Conservation (phyloP, 1,284 basidiomycete species). For the Sanguinoderma infundibulare region DNA sequence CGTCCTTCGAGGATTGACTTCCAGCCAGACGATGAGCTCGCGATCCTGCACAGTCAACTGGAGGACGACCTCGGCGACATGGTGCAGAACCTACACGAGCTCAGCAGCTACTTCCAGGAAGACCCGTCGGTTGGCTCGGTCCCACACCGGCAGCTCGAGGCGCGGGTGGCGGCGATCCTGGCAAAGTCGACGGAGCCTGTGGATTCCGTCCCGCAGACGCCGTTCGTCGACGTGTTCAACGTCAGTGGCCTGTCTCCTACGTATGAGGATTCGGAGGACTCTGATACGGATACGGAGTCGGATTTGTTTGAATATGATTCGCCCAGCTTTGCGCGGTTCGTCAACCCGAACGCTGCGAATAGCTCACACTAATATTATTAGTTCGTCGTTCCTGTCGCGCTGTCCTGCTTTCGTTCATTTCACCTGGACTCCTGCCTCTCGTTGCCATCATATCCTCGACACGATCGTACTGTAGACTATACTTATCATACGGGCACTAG, state of each 20-base stretch:
- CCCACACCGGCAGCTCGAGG: constrained; percentile 60
- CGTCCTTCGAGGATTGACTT: constrained; percentile 76
- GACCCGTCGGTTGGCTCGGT: constrained; percentile 36
- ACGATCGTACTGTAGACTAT: not conserved
- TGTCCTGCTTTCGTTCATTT: not conserved
- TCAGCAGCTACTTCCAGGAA: constrained; percentile 87
- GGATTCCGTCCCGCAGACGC: constrained; percentile 70
- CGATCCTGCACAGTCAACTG: constrained; percentile 42
- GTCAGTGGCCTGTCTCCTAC: constrained; percentile 42
- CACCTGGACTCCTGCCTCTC: not conserved
- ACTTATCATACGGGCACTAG: not conserved
- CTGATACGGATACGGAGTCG: constrained; percentile 18
- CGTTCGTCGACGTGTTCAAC: constrained; percentile 77
- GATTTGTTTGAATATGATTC: constrained; percentile 28
- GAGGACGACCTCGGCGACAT: constrained; percentile 79
- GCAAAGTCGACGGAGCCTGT: constrained; percentile 69
- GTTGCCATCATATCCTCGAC: not conserved
- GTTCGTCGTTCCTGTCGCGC: not conserved
- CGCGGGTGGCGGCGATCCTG: constrained; percentile 78
- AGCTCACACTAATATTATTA: constrained; percentile 19
- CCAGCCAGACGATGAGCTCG: constrained; percentile 51
- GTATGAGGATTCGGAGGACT: constrained; percentile 24
- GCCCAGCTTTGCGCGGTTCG: constrained; percentile 24
- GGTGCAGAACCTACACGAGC: constrained; percentile 85
- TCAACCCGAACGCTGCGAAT: constrained; percentile 12